These are phyloP conservation scores for Ganoderma leucocontextum DNA, from an alignment of 1,284 basidiomycete genomes.

Conservation along the genomic window DNA sequence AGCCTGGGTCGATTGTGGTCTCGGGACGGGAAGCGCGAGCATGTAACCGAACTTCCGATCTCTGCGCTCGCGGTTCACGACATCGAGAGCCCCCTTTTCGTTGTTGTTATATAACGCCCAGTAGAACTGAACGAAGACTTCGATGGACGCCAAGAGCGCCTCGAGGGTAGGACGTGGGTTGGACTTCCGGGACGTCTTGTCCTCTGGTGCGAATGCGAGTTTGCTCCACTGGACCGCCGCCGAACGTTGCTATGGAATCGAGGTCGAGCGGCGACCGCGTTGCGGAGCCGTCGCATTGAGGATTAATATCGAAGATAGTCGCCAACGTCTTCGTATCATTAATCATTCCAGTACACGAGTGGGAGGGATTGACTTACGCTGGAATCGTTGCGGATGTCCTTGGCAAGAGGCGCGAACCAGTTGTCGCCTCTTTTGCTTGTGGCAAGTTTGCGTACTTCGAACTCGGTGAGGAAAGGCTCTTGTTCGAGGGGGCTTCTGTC, in stretches of 20 bases:
- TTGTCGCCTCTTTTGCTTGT: constrained; percentile 13
- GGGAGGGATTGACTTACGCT: constrained; percentile 14
- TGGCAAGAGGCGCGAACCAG: constrained; percentile 27
- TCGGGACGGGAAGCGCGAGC: not conserved
- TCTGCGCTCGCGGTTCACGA: constrained; percentile 22
- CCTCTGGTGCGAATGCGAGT: constrained; percentile 30
- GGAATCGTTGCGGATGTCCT: constrained; percentile 14
- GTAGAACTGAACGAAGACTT: constrained; percentile 40
- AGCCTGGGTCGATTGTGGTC: not conserved
- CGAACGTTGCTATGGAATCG: constrained; percentile 20
- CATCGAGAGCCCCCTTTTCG: constrained; percentile 12
- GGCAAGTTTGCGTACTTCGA: constrained; percentile 24
- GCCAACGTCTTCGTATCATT: not conserved
- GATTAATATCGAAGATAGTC: not conserved
- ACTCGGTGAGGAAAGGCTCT: constrained; percentile 40
- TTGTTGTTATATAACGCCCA: constrained; percentile 33
- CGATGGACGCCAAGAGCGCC: not conserved
- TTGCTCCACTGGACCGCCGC: constrained; percentile 36
- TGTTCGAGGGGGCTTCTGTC: constrained; percentile 41
- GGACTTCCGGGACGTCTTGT: not conserved
- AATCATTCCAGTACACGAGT: not conserved
- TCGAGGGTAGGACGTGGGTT: not conserved
- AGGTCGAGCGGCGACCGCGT: not conserved
- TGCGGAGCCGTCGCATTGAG: not conserved
- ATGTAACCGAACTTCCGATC: constrained; percentile 16